Evolutionary conservation across 2,329 filamentous ascomycete genomes (phyloP), one percentile per base, ranked within the genome.

Genomic region (Sporothrix inflata): DNA sequence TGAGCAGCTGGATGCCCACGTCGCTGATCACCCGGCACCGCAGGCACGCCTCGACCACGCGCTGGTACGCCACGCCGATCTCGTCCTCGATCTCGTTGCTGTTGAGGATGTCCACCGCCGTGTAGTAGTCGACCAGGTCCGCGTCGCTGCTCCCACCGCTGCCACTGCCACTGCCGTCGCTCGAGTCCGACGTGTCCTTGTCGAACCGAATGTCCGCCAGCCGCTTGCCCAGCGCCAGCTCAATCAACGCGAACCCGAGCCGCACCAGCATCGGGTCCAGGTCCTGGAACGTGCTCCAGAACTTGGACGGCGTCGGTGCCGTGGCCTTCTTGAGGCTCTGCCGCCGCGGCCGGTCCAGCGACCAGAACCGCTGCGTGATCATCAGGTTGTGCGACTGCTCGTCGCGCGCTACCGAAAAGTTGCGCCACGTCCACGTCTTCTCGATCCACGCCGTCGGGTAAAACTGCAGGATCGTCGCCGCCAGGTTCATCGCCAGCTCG

Each of bases 231-330:
- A 73, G 55, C 0, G 73, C 73, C 47, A 75, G 67, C 66, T 75
- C 74, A 27, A 75, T 74, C 47, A 75, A 67, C 1, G 72, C 73
- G 63, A 75, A 75, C 9, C 74, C 73, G 3, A 75, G 73, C 45
- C 74, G 74, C 14, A 75, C 74, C 1, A 75, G 71, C 70, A 74
- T 74, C n/a, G 74, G 74, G 34, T 75, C 74, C 7, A 75, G 72
- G 27, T 73, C 61, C 9, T 66, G 34, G 47, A 74, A 75, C 0
- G 55, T 73, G 21, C 30, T 68, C 74, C 74, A 75, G 42, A 74
- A 74, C 21, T n/a, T n/a, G 49, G 70, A 73, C 19, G 72, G 68
- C n/a, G 69, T 19, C 27, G 74, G 16, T 12, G 71, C 19, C 34
- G 70, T 11, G 9, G 72, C n/a, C 51, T 30, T 70, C 42, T 21